A percentile compares a stretch with the other conserved stretches of the same genome.
phyloP scores from a whole-genome alignment of 148 eudicot genomes.

The Chenopodium berlandieri region DNA sequence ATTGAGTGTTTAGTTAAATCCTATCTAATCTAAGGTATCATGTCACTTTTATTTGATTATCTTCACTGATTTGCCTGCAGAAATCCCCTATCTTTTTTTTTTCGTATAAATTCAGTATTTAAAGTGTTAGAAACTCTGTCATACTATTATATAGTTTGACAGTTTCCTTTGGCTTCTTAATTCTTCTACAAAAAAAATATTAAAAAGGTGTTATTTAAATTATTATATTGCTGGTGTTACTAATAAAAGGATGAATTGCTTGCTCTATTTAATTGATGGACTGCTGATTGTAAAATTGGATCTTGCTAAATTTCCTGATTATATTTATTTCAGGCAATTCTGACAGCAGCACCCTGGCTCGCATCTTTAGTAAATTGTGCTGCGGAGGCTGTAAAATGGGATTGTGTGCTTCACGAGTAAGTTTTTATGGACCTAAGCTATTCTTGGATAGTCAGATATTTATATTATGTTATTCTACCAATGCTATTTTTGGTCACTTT shows the following conservation, averaged over 20 bases:
- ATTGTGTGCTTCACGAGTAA: slow-evolving; percentile 29
- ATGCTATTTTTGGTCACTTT: background rate
- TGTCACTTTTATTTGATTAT: background rate
- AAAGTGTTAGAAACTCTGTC: too few relatives aligned
- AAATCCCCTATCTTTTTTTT: background rate
- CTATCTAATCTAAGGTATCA: too few relatives aligned
- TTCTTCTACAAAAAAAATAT: background rate
- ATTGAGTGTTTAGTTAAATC: background rate
- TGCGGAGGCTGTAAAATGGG: slow-evolving; percentile 25
- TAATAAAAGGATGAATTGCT: background rate
- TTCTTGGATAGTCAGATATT: too few relatives aligned
- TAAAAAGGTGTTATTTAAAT: background rate
- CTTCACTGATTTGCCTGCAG: background rate
- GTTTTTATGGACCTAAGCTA: slow-evolving; percentile 2
- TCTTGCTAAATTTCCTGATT: background rate
- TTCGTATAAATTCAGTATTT: background rate
- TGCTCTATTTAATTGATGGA: background rate
- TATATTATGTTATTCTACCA: too few relatives aligned
- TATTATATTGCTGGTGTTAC: background rate
- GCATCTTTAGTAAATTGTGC: background rate
- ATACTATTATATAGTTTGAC: background rate
- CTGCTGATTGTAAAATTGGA: background rate
- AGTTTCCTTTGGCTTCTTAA: background rate
- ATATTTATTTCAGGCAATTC: slow-evolving; percentile 23
- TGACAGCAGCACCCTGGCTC: background rate